Percentiles rank a stretch among this genome's conserved stretches.
phyloP scores from a whole-genome alignment of 768 basidiomycete species.

The Pleurotus tuber-regium region DNA sequence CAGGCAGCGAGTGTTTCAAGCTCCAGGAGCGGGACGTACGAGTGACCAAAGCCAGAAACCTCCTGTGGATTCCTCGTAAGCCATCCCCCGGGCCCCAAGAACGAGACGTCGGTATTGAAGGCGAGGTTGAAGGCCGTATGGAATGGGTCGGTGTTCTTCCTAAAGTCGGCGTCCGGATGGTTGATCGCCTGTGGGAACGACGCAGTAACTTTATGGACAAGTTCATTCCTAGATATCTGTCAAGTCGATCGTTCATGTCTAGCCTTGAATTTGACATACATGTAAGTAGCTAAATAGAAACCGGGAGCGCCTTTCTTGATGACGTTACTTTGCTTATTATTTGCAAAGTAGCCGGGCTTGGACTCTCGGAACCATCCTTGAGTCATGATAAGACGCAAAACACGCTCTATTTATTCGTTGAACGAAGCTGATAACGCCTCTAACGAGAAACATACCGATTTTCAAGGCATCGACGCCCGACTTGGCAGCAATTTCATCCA shows the following conservation, averaged over 20 bases:
- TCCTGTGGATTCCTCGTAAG: constrained; percentile 34
- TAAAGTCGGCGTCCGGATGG: constrained; percentile 30
- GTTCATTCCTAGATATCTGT: constrained; percentile 28
- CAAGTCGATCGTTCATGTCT: no score
- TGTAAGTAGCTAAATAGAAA: constrained; percentile 33
- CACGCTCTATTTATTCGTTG: constrained; percentile 31
- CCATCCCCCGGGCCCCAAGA: constrained; percentile 34
- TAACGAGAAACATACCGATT: constrained; percentile 24
- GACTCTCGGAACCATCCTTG: constrained; percentile 38
- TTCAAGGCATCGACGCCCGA: constrained; percentile 31
- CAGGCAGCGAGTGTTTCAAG: background rate
- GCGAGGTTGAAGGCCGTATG: constrained; percentile 38
- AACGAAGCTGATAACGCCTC: background rate
- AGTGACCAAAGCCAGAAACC: constrained; percentile 30
- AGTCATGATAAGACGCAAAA: constrained; percentile 31
- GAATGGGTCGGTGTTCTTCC: constrained; percentile 29
- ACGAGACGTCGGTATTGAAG: constrained; percentile 30
- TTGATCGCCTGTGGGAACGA: constrained; percentile 32
- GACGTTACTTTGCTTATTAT: constrained; percentile 32
- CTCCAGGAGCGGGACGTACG: constrained; percentile 19
- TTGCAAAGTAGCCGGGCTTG: constrained; percentile 33
- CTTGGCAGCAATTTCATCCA: constrained; percentile 30
- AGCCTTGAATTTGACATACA: constrained; percentile 19
- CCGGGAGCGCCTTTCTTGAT: constrained; percentile 34
- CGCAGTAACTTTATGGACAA: constrained; percentile 30